Evolutionary conservation across 768 basidiomycete species (phyloP).

Genomic region (Auriscalpium microsporum): DNA sequence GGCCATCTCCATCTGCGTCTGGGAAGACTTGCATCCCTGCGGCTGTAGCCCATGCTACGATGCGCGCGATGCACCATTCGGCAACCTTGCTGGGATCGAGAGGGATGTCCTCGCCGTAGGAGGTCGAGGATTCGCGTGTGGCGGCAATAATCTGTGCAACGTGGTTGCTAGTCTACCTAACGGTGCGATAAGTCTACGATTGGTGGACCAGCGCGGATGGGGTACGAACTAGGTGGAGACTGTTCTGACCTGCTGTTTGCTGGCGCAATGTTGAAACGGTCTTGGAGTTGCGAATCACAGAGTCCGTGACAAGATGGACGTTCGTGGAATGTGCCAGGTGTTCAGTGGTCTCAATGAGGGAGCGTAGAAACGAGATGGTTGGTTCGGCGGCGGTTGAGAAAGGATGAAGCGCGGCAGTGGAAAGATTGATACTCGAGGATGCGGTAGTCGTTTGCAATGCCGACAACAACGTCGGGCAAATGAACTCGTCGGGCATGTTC

Average conservation of each 20-base stretch:
- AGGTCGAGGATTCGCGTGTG: background rate
- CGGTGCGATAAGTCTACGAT: background rate
- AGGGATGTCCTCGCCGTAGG: constrained; percentile 4
- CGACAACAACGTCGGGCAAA: constrained; percentile 6
- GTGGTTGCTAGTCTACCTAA: constrained; percentile 10
- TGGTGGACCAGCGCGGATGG: background rate
- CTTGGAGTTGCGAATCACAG: constrained; percentile 7
- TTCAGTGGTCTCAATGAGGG: constrained; percentile 6
- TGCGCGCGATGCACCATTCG: constrained; percentile 1
- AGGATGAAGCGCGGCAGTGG: background rate
- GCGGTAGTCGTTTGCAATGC: constrained; percentile 3
- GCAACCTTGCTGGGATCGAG: background rate
- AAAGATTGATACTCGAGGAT: background rate
- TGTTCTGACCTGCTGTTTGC: constrained; percentile 7
- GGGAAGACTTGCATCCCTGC: constrained; percentile 11
- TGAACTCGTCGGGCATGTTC: background rate
- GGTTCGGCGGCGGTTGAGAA: constrained; percentile 8
- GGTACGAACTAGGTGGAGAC: constrained; percentile 6
- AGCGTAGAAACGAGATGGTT: constrained; percentile 4
- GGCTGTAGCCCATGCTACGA: constrained; percentile 4
- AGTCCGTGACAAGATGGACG: constrained; percentile 3
- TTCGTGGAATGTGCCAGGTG: constrained; percentile 2
- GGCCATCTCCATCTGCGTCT: background rate
- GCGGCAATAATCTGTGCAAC: constrained; percentile 3
- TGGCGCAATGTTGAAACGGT: constrained; percentile 11